Evolutionary conservation across 495 filamentous ascomycete genomes (phyloP).

Genomic region (Talaromyces stipitatus): DNA sequence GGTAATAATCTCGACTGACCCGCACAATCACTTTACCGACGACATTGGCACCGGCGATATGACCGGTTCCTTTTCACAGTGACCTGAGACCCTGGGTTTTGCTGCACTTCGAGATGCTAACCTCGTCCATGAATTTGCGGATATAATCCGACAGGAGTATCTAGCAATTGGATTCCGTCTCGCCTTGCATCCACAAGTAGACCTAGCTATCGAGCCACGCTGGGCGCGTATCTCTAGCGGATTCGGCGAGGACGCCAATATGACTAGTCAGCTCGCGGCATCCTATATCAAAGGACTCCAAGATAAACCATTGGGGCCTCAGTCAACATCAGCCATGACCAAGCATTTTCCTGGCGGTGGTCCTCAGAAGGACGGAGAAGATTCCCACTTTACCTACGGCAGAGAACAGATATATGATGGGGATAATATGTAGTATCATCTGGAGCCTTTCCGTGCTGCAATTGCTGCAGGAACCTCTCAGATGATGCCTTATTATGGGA

Average conservation of each 20-base stretch:
- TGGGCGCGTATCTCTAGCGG: slow-evolving; percentile 21
- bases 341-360: slow-evolving; percentile 33
- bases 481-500: slow-evolving; percentile 26
- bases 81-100: neutral
- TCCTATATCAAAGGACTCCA: neutral
- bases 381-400: slow-evolving; percentile 29
- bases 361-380: slow-evolving; percentile 25
- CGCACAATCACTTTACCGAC: neutral
- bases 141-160: neutral
- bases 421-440: slow-evolving; percentile 23
- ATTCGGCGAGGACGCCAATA: slow-evolving; percentile 22
- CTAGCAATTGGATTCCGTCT: neutral
- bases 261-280: slow-evolving; percentile 17
- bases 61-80: neutral
- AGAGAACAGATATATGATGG: slow-evolving; percentile 27
- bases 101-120: neutral
- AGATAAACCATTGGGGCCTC: slow-evolving; percentile 1
- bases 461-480: slow-evolving; percentile 23
- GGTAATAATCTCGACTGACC: neutral
- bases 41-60: neutral
- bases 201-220: slow-evolving; percentile 27
- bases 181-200: slow-evolving; percentile 29
- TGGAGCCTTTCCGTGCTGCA: slow-evolving; percentile 1
- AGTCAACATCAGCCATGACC: slow-evolving; percentile 22
- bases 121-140: neutral